Base-by-base conservation (phyloP, 2,329 filamentous ascomycete species). In the Paecilomyces dactylethromorphus region DNA sequence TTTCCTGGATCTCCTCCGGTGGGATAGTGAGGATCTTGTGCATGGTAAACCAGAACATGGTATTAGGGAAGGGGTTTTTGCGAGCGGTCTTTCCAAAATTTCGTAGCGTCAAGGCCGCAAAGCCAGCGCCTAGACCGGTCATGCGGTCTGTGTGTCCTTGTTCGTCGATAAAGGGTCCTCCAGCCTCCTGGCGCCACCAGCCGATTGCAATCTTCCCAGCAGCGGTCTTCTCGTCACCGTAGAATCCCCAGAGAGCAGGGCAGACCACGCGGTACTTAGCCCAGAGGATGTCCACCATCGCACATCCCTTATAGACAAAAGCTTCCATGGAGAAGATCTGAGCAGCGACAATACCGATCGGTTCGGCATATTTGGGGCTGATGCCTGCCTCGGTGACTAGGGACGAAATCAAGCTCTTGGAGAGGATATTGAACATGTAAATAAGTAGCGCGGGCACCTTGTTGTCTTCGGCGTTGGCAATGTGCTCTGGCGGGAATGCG, bases 211-310 rank as follows among this genome's bases (percentile, higher is more conserved):
- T 65, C 12, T 87, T 83, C 0, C 91, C 91, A 11, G 80, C 79
- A 53, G 86, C 82, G 0, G 87, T 95, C 61, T 82, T 86, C 71
- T 96, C 91, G 62, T 80, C 86, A 24, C 91, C 92, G 51, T 85
- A 82, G 63, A 92, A 85, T 18, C 93, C 93, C 71, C 95, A 97
- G 0, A 99, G 79, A 1, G 92, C 87, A 0, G 94, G 93, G 67
- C 91, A 96, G 3, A 85, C 81, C 15, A 89, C 81, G 60, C 92
- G 86, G 68, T 90, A 89, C 73, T 97, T 97, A 57, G 92, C 88
- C 68, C 96, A 87, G 31, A 97, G 80, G 60, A 97, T 90, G 69
- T 95, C 90, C 56, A 91, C 87, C 59, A 96, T 79, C 1, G 87
- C 82, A 54, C 82, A 75, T 8, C 85, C 87, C 55, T 87, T 82